Evolutionary conservation across 495 filamentous ascomycete genomes (phyloP).

Genomic region (Aspergillus nidulans): DNA sequence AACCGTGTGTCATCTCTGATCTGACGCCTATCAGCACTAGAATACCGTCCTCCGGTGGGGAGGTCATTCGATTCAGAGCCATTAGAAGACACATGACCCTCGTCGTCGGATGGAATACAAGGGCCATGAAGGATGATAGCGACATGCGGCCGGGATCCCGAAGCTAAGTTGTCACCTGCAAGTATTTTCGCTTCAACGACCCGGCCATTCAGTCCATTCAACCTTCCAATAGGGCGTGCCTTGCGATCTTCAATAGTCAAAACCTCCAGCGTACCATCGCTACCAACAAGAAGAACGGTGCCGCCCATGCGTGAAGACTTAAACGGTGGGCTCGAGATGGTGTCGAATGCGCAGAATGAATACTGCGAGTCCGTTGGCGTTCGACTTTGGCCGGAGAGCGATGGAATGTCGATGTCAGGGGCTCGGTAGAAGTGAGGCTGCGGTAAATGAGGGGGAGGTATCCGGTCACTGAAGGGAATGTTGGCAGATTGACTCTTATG

Average conservation of each 20-base stretch:
- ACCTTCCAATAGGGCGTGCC: slow-evolving; percentile 57
- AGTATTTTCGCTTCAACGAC: slow-evolving; percentile 78
- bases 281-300: slow-evolving; percentile 71
- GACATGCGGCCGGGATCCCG: slow-evolving; percentile 56
- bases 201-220: slow-evolving; percentile 73
- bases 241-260: slow-evolving; percentile 64
- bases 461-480: slow-evolving; percentile 42
- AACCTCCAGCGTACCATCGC: slow-evolving; percentile 69
- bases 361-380: slow-evolving; percentile 53
- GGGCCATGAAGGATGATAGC: slow-evolving; percentile 75
- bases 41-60: slow-evolving; percentile 20
- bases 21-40: slow-evolving; percentile 22
- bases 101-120: slow-evolving; percentile 38
- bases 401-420: slow-evolving; percentile 50
- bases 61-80: slow-evolving; percentile 37
- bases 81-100: slow-evolving; percentile 31
- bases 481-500: slow-evolving; percentile 44
- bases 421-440: slow-evolving; percentile 68
- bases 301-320: slow-evolving; percentile 49
- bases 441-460: slow-evolving; percentile 75
- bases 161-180: slow-evolving; percentile 38
- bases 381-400: slow-evolving; percentile 22
- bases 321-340: slow-evolving; percentile 46
- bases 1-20: slow-evolving; percentile 40
- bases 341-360: slow-evolving; percentile 78